A percentile compares a stretch with the other conserved stretches of the same genome.
Conservation (phyloP, 176 grass and related monocot genomes). For the Pharus latifolius region DNA sequence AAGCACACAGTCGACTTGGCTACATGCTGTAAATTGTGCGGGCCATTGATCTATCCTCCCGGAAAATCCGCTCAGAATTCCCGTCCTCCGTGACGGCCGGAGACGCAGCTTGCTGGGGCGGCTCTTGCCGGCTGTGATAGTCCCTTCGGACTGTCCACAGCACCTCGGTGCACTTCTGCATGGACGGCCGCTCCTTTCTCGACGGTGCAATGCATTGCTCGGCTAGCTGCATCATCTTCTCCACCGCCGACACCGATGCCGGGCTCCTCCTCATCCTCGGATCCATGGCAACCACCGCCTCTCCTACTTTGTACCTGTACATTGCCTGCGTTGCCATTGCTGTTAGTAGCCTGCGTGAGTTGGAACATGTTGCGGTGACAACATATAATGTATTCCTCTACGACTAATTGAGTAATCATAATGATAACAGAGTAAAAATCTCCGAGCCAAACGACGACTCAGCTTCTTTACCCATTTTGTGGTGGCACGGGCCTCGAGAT, state of each 20-base stretch:
- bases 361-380: too few species aligned
- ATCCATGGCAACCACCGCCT: slow-evolving; percentile 58
- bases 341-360: not conserved
- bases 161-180: slow-evolving; percentile 44
- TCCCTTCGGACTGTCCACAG: slow-evolving; percentile 45
- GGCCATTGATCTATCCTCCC: not conserved
- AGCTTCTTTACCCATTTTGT: slow-evolving; percentile 43
- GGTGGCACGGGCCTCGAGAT: slow-evolving; percentile 31
- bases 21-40: not conserved
- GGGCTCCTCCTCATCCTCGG: slow-evolving; percentile 43
- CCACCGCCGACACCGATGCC: slow-evolving; percentile 26
- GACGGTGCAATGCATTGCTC: slow-evolving; percentile 30
- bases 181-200: slow-evolving; percentile 39
- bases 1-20: too few species aligned
- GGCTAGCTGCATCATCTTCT: slow-evolving; percentile 37
- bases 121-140: slow-evolving; percentile 22
- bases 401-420: too few species aligned
- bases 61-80: slow-evolving; percentile 12
- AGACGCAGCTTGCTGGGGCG: not conserved
- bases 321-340: slow-evolving; percentile 23
- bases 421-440: too few species aligned
- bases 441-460: too few species aligned
- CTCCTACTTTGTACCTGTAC: slow-evolving; percentile 37
- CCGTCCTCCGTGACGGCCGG: not conserved
- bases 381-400: not conserved